A percentile compares a stretch with the other conserved stretches of the same genome.
phyloP scores from a whole-genome alignment of 176 grass and related monocot species.

The Phoenix roebelenii region DNA sequence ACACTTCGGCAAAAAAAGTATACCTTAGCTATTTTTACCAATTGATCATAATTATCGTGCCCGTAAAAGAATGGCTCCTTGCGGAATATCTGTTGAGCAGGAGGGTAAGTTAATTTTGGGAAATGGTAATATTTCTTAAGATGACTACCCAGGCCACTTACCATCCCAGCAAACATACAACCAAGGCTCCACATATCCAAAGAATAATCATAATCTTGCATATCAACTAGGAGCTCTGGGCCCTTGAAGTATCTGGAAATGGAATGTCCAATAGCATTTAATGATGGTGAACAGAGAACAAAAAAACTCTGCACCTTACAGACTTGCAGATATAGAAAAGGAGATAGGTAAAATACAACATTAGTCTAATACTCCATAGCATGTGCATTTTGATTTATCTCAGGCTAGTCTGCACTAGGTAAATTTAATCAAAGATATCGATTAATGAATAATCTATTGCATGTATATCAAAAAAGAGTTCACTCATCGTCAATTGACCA shows the following conservation, averaged over 20 bases:
- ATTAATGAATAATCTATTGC: too few relatives aligned
- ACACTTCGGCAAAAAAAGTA: constrained; percentile 5
- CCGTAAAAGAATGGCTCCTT: constrained; percentile 90
- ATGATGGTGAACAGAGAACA: too few relatives aligned
- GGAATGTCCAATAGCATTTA: neutral
- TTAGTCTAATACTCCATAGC: too few relatives aligned
- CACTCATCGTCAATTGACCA: too few relatives aligned
- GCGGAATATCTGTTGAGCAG: constrained; percentile 54
- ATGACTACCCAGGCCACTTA: constrained; percentile 28
- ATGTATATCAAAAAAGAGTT: too few relatives aligned
- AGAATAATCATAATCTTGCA: constrained; percentile 97
- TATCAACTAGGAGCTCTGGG: constrained; percentile 92
- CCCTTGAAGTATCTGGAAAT: constrained; percentile 66
- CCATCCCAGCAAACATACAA: constrained; percentile 95
- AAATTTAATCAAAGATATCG: too few relatives aligned
- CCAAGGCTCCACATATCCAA: constrained; percentile 98
- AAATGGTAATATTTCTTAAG: too few relatives aligned
- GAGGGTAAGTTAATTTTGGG: neutral
- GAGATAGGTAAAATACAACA: too few relatives aligned
- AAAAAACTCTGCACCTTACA: too few relatives aligned
- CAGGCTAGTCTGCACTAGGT: too few relatives aligned
- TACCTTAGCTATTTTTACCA: constrained; percentile 96
- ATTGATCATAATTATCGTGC: constrained; percentile 87
- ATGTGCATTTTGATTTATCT: too few relatives aligned
- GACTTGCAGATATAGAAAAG: too few relatives aligned